Conservation (phyloP, 108 stramenopile genomes). For the Mayamaea pseudoterrestris region DNA sequence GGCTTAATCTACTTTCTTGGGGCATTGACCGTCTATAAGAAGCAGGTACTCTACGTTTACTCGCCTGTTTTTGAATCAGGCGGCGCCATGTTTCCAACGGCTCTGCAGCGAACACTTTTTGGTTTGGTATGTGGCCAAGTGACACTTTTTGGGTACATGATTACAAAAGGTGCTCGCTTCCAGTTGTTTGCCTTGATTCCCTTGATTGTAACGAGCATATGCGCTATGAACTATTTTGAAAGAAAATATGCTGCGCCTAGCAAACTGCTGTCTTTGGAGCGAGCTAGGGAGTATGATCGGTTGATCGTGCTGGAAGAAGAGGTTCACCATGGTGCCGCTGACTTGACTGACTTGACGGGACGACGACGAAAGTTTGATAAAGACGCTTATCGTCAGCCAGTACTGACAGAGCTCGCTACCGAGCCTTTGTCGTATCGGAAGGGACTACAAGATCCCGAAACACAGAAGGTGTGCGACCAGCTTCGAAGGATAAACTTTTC, state of each 20-base stretch:
- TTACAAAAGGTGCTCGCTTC: conserved; percentile 51
- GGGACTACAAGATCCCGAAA: conserved; percentile 19
- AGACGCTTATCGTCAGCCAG: conserved; percentile 71
- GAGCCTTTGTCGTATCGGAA: conserved; percentile 43
- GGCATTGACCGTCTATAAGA: conserved; percentile 79
- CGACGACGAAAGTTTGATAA: conserved; percentile 43
- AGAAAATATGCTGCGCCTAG: conserved; percentile 54
- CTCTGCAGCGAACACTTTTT: conserved; percentile 62
- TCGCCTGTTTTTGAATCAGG: conserved; percentile 42
- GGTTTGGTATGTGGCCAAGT: conserved; percentile 71
- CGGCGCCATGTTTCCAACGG: conserved; percentile 56
- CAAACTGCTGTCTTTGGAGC: conserved; percentile 60
- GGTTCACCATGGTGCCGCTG: background rate
- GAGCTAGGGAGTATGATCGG: conserved; percentile 76
- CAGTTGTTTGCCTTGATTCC: conserved; percentile 41
- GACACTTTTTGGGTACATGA: conserved; percentile 68
- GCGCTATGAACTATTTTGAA: conserved; percentile 43
- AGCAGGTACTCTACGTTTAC: conserved; percentile 73
- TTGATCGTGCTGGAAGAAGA: background rate
- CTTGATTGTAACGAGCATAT: conserved; percentile 58
- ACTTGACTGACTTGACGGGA: too few species aligned
- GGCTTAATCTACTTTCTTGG: conserved; percentile 67
- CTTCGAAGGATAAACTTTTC: conserved; percentile 5
- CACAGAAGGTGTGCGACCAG: conserved; percentile 4
- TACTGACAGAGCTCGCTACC: conserved; percentile 52